Conservation (phyloP, 257 asterid genomes). For the Plectranthus barbatus region DNA sequence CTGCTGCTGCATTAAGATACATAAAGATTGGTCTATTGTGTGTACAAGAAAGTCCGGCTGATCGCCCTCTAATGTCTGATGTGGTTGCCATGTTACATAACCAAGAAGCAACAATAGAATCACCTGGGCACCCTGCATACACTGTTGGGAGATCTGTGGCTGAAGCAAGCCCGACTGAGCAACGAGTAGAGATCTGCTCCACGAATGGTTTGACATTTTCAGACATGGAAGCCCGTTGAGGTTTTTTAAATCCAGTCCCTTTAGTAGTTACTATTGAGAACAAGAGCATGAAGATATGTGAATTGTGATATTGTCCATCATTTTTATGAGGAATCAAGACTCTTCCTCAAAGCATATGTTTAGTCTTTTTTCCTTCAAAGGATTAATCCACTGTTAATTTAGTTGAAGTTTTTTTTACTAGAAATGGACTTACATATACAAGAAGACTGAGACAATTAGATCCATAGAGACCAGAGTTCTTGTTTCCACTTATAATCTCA, state of each 20-base stretch:
- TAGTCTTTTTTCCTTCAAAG: too few species aligned
- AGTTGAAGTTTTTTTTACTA: background rate
- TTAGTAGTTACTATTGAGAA: too few species aligned
- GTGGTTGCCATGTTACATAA: background rate
- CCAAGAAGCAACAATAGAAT: background rate
- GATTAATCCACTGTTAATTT: too few species aligned
- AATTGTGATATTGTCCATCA: too few species aligned
- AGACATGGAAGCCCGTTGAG: slow-evolving; percentile 5
- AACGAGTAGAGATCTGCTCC: background rate
- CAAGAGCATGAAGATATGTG: too few species aligned
- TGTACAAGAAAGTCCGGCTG: background rate
- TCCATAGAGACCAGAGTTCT: slow-evolving; percentile 11
- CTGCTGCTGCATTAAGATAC: background rate
- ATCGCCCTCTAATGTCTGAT: background rate
- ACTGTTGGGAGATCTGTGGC: background rate
- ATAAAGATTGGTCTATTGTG: background rate
- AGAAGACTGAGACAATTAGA: slow-evolving; percentile 5
- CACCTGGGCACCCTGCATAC: background rate
- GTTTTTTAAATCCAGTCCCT: background rate
- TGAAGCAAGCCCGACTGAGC: background rate
- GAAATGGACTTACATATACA: slow-evolving; percentile 14
- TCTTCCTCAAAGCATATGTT: too few species aligned
- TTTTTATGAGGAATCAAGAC: too few species aligned
- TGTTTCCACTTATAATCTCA: slow-evolving; percentile 23
- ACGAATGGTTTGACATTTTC: background rate